phyloP scores from a whole-genome alignment of 1,139 yeast genomes.

The Scheffersomyces titani region DNA sequence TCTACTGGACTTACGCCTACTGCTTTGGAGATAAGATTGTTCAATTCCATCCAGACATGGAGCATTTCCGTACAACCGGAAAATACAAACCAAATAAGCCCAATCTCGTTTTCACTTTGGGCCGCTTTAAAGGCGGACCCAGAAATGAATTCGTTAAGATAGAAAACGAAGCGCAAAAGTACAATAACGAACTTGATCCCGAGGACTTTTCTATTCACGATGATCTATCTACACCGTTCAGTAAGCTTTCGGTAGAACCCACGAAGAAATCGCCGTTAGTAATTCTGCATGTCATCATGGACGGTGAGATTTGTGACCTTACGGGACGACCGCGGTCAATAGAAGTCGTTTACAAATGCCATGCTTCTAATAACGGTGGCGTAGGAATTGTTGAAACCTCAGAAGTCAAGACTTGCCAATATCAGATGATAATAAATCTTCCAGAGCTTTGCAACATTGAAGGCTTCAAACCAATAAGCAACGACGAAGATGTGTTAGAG shows the following conservation, averaged over 20 bases:
- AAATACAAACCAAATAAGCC: constrained; percentile 39
- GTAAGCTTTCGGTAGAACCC: constrained; percentile 9
- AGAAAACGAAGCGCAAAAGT: constrained; percentile 22
- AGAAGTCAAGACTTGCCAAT: constrained; percentile 75
- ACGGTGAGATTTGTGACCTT: constrained; percentile 75
- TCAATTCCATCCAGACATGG: constrained; percentile 55
- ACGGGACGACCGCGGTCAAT: constrained; percentile 63
- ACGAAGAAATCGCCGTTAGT: constrained; percentile 25
- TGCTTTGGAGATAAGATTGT: constrained; percentile 56
- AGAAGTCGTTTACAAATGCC: constrained; percentile 71
- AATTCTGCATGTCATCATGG: constrained; percentile 52
- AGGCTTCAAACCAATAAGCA: constrained; percentile 44
- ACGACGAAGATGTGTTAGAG: constrained; percentile 36
- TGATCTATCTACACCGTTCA: constrained; percentile 18
- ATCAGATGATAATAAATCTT: constrained; percentile 58
- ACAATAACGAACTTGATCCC: constrained; percentile 7
- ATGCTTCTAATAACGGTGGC: constrained; percentile 32
- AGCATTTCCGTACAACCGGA: constrained; percentile 21
- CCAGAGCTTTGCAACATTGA: constrained; percentile 59
- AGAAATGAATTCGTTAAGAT: constrained; percentile 18
- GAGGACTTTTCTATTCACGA: constrained; percentile 24
- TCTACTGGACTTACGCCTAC: constrained; percentile 67
- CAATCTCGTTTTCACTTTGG: constrained; percentile 44
- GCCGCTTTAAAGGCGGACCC: constrained; percentile 35
- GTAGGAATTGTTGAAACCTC: constrained; percentile 45